Evolutionary conservation across 2,329 filamentous ascomycete species (phyloP).

Genomic region (Penicillium glabrum): DNA sequence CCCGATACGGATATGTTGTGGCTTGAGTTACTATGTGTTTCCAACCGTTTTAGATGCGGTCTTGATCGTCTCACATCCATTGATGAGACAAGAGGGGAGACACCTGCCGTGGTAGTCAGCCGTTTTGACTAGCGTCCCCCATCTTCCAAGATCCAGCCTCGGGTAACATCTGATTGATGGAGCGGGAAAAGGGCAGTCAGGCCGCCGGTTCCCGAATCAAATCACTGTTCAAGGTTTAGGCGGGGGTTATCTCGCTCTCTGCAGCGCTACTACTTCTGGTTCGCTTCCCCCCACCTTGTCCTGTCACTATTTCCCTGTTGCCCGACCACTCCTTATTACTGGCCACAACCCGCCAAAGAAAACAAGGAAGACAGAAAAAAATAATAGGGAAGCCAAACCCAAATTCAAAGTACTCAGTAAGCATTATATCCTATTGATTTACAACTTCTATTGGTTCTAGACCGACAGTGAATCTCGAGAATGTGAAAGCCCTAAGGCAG

Average conservation of each 20-base stretch:
- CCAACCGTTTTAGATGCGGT: slow-evolving; percentile 6
- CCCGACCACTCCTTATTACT: neutral
- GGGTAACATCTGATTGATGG: slow-evolving; percentile 22
- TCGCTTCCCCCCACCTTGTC: slow-evolving; percentile 9
- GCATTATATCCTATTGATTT: slow-evolving; percentile 12
- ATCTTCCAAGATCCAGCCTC: slow-evolving; percentile 14
- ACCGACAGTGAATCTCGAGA: slow-evolving; percentile 4
- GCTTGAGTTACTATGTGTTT: slow-evolving; percentile 6
- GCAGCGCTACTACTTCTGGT: neutral
- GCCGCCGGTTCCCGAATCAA: slow-evolving; percentile 10
- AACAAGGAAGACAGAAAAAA: neutral
- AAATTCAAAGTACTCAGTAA: slow-evolving; percentile 9
- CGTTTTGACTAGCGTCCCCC: slow-evolving; percentile 16
- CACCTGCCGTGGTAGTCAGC: slow-evolving; percentile 10
- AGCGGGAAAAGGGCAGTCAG: neutral
- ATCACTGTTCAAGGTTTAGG: slow-evolving; percentile 18
- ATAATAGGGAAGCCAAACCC: neutral
- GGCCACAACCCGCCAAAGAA: neutral
- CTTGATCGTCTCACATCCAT: neutral
- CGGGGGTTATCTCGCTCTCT: slow-evolving; percentile 14
- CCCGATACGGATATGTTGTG: neutral
- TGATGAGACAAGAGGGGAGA: slow-evolving; percentile 2
- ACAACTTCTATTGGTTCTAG: slow-evolving; percentile 10
- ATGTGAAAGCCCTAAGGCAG: slow-evolving; percentile 23
- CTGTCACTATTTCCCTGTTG: slow-evolving; percentile 1